These are phyloP conservation scores for Solanum bukasovii DNA, from an alignment of 257 asterid genomes.

Conservation along the genomic window DNA sequence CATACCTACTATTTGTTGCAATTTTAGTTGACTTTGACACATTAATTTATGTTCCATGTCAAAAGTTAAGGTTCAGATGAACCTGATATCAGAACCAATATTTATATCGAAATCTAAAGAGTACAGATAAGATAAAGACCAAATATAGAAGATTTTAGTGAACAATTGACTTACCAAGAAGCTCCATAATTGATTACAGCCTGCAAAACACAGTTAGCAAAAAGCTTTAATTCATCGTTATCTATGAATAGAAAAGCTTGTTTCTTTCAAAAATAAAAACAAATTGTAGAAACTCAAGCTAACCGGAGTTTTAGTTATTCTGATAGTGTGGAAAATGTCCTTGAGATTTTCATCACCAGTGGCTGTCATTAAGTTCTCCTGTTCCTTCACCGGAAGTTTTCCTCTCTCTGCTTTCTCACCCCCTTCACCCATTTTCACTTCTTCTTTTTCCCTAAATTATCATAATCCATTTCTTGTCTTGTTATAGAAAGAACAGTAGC, in stretches of 20 bases:
- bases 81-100: neutral
- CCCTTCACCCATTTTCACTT: conserved; percentile 1
- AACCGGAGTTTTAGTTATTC: conserved; percentile 46
- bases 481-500: neutral
- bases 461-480: neutral
- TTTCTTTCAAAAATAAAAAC: neutral
- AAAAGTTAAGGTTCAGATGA: neutral
- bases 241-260: neutral
- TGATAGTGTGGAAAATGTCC: conserved; percentile 56
- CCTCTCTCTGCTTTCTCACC: conserved; percentile 7
- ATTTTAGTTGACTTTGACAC: neutral
- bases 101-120: neutral
- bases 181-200: conserved; percentile 85
- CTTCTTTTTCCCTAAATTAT: neutral
- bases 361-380: conserved; percentile 29
- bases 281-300: conserved; percentile 2
- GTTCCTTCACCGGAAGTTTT: conserved; percentile 1
- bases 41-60: neutral
- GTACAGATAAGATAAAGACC: neutral
- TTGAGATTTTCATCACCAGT: conserved; percentile 50
- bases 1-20: neutral
- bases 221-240: neutral
- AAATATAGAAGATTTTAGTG: neutral
- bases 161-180: conserved; percentile 44
- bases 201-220: conserved; percentile 35